Evolutionary conservation across 2,329 filamentous ascomycete species (phyloP).

Genomic region (Calonectria multiphialidica): DNA sequence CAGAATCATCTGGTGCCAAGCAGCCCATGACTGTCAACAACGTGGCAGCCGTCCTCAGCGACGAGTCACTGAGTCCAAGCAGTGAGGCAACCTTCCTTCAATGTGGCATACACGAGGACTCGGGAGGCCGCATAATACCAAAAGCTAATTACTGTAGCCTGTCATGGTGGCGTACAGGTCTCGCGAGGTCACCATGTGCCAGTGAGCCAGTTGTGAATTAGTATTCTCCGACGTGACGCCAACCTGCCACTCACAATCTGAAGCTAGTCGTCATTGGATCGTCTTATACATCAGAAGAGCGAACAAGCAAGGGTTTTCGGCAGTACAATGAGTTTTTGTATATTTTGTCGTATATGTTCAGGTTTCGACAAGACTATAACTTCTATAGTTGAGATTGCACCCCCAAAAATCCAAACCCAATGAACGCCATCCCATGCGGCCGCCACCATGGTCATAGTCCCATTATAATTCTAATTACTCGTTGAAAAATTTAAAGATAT

Average conservation of each 20-base stretch:
- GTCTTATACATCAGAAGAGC: neutral
- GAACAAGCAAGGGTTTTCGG: neutral
- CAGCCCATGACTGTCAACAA: neutral
- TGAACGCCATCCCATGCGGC: constrained; percentile 43
- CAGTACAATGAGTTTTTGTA: constrained; percentile 14
- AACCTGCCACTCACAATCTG: neutral
- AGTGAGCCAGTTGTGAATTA: neutral
- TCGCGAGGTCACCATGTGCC: neutral
- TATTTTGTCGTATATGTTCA: constrained; percentile 28
- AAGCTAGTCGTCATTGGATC: no score
- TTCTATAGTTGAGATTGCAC: constrained; percentile 45
- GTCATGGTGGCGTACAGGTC: neutral
- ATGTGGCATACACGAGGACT: neutral
- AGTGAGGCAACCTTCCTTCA: constrained; percentile 19
- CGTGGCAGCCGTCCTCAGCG: neutral
- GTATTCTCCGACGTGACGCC: neutral
- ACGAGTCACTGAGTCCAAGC: neutral
- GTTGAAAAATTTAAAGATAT: neutral
- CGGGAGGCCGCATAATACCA: neutral
- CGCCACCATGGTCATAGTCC: constrained; percentile 34
- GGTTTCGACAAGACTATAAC: constrained; percentile 44
- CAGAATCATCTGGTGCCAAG: neutral
- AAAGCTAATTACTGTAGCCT: neutral
- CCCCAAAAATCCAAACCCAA: constrained; percentile 32
- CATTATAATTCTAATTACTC: constrained; percentile 36